These are phyloP conservation scores for Lactifluus hygrophoroides DNA, from an alignment of 768 basidiomycete genomes.

Conservation along the genomic window DNA sequence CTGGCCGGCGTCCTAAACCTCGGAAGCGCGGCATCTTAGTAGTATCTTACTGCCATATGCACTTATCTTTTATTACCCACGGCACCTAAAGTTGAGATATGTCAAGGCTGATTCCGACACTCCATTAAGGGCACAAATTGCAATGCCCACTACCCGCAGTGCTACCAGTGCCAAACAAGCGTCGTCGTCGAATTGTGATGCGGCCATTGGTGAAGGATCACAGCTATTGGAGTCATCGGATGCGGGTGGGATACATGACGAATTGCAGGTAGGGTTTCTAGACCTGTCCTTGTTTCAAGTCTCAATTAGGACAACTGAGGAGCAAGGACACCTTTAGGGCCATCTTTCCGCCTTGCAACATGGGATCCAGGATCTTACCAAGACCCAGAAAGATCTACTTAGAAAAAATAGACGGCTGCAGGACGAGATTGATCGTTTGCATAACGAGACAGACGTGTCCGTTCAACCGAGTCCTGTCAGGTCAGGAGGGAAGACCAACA, in stretches of 20 bases:
- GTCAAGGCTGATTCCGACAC: not conserved
- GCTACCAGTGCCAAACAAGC: not conserved
- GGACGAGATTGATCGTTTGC: constrained; percentile 3
- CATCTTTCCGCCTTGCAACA: constrained; percentile 8
- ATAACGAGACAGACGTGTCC: not conserved
- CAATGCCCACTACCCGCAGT: constrained; percentile 12
- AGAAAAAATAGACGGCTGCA: constrained; percentile 1
- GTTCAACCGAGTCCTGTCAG: constrained; percentile 2
- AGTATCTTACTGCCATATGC: too few relatives aligned
- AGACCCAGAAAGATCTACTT: not conserved
- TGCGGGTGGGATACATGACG: not conserved
- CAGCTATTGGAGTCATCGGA: not conserved
- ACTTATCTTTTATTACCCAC: not conserved
- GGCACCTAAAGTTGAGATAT: not conserved
- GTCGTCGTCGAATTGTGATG: not conserved
- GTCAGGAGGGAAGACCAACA: constrained; percentile 2
- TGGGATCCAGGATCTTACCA: constrained; percentile 2
- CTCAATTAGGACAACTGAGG: not conserved
- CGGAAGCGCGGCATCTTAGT: too few relatives aligned
- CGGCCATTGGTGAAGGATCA: not conserved
- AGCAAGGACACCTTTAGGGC: not conserved
- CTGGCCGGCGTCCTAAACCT: too few relatives aligned
- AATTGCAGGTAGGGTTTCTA: not conserved
- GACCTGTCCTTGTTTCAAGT: not conserved
- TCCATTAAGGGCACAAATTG: not conserved